Evolutionary conservation across 352 stramenopile genomes (phyloP).

Genomic region (Pythium aristosporum): DNA sequence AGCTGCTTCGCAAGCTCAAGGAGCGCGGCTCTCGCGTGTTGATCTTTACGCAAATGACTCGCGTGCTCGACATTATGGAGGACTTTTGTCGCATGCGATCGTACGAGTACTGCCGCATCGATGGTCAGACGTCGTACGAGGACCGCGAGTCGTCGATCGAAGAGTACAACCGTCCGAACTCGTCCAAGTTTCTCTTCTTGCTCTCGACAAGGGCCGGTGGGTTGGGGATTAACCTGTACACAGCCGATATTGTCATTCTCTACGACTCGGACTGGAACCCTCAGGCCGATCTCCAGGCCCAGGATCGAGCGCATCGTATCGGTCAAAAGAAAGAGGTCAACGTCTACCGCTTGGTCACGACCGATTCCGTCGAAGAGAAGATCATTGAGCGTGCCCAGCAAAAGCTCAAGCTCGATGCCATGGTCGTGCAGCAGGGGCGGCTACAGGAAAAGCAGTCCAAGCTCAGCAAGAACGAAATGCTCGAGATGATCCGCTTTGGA

Average conservation of each 20-base stretch:
- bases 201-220: slow-evolving; percentile 96
- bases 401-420: slow-evolving; percentile 93
- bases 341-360: slow-evolving; percentile 94
- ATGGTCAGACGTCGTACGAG: slow-evolving; percentile 87
- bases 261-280: slow-evolving; percentile 99
- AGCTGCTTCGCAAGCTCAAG: slow-evolving; percentile 88
- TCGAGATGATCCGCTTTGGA: slow-evolving; percentile 97
- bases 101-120: slow-evolving; percentile 88
- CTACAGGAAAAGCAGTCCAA: slow-evolving; percentile 90
- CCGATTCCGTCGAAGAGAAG: slow-evolving; percentile 98
- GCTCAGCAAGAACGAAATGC: slow-evolving; percentile 94
- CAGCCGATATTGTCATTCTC: slow-evolving; percentile 98
- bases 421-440: slow-evolving; percentile 85
- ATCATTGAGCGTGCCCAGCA: slow-evolving; percentile 98
- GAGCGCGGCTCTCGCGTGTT: slow-evolving; percentile 86
- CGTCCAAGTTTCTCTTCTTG: slow-evolving; percentile 97
- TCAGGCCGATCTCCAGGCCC: slow-evolving; percentile 94
- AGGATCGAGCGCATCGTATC: slow-evolving; percentile 97
- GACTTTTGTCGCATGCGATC: slow-evolving; percentile 95
- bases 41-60: slow-evolving; percentile 94
- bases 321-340: slow-evolving; percentile 98
- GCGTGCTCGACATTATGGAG: slow-evolving; percentile 93
- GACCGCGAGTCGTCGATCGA: slow-evolving; percentile 85
- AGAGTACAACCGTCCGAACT: slow-evolving; percentile 96
- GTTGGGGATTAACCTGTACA: slow-evolving; percentile 99